Base-by-base conservation (phyloP, 441 rosid genomes). In the Gossypium schwendimanii region DNA sequence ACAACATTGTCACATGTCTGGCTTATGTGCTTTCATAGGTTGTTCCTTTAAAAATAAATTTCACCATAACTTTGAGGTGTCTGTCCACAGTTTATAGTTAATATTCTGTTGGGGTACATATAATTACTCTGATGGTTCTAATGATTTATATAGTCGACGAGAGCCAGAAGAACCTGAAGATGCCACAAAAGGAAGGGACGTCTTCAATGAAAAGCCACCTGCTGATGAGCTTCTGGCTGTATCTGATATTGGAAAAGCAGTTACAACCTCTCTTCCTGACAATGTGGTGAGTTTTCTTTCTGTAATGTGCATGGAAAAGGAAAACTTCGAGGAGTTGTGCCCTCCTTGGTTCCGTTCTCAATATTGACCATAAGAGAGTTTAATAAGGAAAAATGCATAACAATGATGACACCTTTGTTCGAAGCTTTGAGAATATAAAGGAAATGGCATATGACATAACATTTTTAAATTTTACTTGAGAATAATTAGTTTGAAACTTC, bases 101-200 rank as follows among this genome's bases (percentile, higher is more conserved):
- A 15, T 15, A 18, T 47, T 28, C 4, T 47, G 53, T 21, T 36
- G 12, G 52, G 39, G 3, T 59, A 6, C 45, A 67, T 68, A 66
- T 36, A 3, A 4, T 63, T 50, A 28, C 3, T 61, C 44, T 47
- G 44, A 60, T 58, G 59, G 26, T 47, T 65, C 23, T 66, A 69
- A 58, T 76, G 74, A 49, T 75, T 58, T 73, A 31, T 75, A 77
- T 71, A 91, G 97, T 82, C 95, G 84, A 79, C 87, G 99, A 88
- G 99, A 93, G 82, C 98, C 98, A 3, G 98, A 90, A 82, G 99
- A 95, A 78, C 93, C 98, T 71, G 99, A 93, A 78, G 99, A 95
- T 81, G 87, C 95, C 70, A 91, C 89, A 55, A 94, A 95, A 80
- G 98, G 99, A 57, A 93, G 99, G 70, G 98, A 93, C 53, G 95